A percentile compares a stretch with the other conserved stretches of the same genome.
phyloP scores from a whole-genome alignment of 371 early-diverging fungal genomes.

The Parasitella parasitica region DNA sequence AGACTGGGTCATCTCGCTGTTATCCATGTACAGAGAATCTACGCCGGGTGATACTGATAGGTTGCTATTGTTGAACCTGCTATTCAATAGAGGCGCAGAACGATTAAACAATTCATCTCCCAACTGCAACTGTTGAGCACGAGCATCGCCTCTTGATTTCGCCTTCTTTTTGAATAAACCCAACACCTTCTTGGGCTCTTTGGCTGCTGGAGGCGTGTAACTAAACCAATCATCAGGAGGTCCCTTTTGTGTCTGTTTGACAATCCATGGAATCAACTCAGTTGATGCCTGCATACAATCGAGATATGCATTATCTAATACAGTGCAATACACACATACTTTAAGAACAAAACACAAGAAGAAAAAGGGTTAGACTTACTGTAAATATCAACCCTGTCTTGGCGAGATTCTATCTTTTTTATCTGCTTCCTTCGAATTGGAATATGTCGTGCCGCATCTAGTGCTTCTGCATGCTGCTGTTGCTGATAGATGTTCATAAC shows the following conservation, averaged over 20 bases:
- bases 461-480: background rate
- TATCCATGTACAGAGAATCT: background rate
- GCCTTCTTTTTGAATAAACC: conserved; percentile 25
- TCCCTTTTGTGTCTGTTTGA: conserved; percentile 28
- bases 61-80: background rate
- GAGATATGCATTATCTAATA: conserved; percentile 18
- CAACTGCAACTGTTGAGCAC: conserved; percentile 15
- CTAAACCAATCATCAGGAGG: conserved; percentile 31
- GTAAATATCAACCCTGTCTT: conserved; percentile 20
- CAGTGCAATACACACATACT: background rate
- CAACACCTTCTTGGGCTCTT: conserved; percentile 23
- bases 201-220: conserved; percentile 19
- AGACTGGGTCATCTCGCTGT: background rate
- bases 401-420: conserved; percentile 18
- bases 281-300: conserved; percentile 23
- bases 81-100: conserved; percentile 5
- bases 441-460: background rate
- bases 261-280: conserved; percentile 17
- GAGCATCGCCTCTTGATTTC: background rate
- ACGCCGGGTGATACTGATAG: conserved; percentile 4
- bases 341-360: background rate
- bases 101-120: conserved; percentile 11
- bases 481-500: conserved; percentile 1
- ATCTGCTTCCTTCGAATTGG: conserved; percentile 24
- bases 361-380: conserved; percentile 9